These are phyloP conservation scores for Kuraishia molischiana DNA, from an alignment of 805 yeast genomes.

Conservation along the genomic window DNA sequence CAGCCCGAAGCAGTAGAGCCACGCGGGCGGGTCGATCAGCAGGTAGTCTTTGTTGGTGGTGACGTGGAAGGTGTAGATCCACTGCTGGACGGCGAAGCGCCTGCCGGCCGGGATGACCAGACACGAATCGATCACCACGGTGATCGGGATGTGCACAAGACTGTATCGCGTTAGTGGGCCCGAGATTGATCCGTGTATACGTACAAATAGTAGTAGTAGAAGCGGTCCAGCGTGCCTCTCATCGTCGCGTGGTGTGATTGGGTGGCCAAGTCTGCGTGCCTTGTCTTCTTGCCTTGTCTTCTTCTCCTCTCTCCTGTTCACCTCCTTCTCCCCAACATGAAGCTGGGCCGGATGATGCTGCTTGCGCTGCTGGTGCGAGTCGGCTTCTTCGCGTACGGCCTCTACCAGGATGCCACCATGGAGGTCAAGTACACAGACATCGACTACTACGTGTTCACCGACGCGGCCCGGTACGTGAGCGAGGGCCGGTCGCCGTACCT, in stretches of 20 bases:
- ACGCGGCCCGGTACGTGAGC: slow-evolving; percentile 71
- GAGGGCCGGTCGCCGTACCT: slow-evolving; percentile 57
- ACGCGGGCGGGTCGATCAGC: slow-evolving; percentile 40
- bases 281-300: too few relatives aligned
- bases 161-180: neutral
- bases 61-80: slow-evolving; percentile 50
- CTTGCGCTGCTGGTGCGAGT: slow-evolving; percentile 31
- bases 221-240: slow-evolving; percentile 5
- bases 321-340: neutral
- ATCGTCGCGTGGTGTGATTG: neutral
- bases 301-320: neutral
- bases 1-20: slow-evolving; percentile 67
- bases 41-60: slow-evolving; percentile 62
- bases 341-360: neutral
- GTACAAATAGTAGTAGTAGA: slow-evolving; percentile 7
- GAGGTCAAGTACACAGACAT: slow-evolving; percentile 86
- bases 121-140: slow-evolving; percentile 66
- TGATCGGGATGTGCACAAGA: slow-evolving; percentile 63
- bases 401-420: slow-evolving; percentile 77
- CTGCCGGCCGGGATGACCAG: slow-evolving; percentile 51
- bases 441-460: slow-evolving; percentile 89
- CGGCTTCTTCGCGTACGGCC: slow-evolving; percentile 66
- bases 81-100: slow-evolving; percentile 36
- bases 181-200: neutral
- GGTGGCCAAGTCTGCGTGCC: too few relatives aligned